Conservation (phyloP, 208 protist genomes). For the Eutreptiella sp. region DNA sequence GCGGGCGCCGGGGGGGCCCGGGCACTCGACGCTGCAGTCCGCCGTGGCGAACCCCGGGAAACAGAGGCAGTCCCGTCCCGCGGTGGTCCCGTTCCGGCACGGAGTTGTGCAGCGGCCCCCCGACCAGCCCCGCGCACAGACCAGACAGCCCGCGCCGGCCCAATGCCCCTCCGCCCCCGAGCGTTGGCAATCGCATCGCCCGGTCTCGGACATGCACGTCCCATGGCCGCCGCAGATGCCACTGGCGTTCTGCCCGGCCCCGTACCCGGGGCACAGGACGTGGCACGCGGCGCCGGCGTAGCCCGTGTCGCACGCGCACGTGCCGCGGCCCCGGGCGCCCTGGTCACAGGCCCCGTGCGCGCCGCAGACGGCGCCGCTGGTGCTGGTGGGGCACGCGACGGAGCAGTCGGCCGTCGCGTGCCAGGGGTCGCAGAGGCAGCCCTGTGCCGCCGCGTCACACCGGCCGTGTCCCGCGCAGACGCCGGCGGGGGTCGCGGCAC, state of each 20-base stretch:
- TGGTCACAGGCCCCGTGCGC: slow-evolving; percentile 11
- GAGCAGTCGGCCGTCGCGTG: slow-evolving; percentile 17
- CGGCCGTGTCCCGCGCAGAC: not conserved
- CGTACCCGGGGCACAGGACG: too few relatives aligned
- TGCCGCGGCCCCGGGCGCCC: too few relatives aligned
- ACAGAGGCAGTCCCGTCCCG: not conserved
- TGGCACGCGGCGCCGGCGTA: too few relatives aligned
- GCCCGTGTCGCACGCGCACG: too few relatives aligned
- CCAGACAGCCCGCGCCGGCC: too few relatives aligned
- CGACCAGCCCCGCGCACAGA: too few relatives aligned
- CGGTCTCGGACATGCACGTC: slow-evolving; percentile 2
- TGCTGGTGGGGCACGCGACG: slow-evolving; percentile 9
- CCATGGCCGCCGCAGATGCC: slow-evolving; percentile 4
- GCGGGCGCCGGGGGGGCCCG: not conserved
- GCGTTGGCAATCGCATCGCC: slow-evolving; percentile 1
- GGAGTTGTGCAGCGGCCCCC: too few relatives aligned
- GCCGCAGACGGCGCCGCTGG: slow-evolving; percentile 8
- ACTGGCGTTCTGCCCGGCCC: too few relatives aligned
- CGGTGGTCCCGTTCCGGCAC: too few relatives aligned
- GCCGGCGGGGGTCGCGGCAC: not conserved
- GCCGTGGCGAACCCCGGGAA: slow-evolving; percentile 5
- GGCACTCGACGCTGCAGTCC: not conserved
- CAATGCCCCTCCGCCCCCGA: not conserved
- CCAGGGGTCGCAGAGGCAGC: slow-evolving; percentile 18
- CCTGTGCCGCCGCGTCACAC: slow-evolving; percentile 1